A percentile compares a stretch with the other conserved stretches of the same genome.
Conservation (phyloP, 2,329 filamentous ascomycete species). For the Ophiognomonia clavigignenti-juglandacearum region DNA sequence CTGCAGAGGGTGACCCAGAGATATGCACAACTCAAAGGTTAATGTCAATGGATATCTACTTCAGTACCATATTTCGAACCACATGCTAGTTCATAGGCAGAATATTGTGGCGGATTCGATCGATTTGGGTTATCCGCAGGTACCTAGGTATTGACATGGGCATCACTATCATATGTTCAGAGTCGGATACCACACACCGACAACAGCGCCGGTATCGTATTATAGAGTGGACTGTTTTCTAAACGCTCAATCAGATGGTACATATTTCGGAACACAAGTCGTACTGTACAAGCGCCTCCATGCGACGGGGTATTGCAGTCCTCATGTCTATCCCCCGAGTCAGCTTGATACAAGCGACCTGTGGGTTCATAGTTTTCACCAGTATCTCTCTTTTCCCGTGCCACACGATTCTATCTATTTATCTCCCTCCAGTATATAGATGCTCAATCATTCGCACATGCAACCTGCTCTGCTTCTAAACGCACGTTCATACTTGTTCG, state of each 20-base stretch:
- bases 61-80: no score
- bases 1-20: no score
- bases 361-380: background rate
- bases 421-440: slow-evolving; percentile 27
- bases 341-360: slow-evolving; percentile 7
- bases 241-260: slow-evolving; percentile 8
- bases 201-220: no score
- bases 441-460: slow-evolving; percentile 19
- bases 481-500: background rate
- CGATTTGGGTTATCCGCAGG: no score
- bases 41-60: no score
- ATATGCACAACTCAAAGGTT: no score
- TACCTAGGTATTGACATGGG: no score
- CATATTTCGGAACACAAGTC: slow-evolving; percentile 3
- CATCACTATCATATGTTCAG: no score
- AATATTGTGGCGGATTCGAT: no score
- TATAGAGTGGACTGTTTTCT: background rate
- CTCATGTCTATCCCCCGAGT: slow-evolving; percentile 15
- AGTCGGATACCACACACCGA: no score
- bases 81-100: no score
- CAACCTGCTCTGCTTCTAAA: slow-evolving; percentile 15
- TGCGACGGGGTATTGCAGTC: slow-evolving; percentile 15
- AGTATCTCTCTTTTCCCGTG: slow-evolving; percentile 17
- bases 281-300: slow-evolving; percentile 17
- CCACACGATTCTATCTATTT: slow-evolving; percentile 17